Percentiles rank a stretch among this genome's conserved stretches.
These are phyloP conservation scores for Aphanocladium album DNA, from an alignment of 2,329 filamentous ascomycete genomes.

Conservation along the genomic window DNA sequence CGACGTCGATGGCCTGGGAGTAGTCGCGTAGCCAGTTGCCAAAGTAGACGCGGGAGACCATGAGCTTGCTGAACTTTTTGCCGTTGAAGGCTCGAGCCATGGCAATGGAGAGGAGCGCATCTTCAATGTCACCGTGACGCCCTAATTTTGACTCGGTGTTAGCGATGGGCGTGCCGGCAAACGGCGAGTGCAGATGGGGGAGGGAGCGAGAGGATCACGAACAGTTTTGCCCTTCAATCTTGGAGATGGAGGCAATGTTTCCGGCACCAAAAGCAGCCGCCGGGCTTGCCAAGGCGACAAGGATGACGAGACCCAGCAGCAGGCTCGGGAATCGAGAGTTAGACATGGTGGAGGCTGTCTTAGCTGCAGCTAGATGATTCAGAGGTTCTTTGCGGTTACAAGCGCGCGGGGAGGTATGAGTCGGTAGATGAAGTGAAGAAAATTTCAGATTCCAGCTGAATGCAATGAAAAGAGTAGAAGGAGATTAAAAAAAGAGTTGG, in stretches of 20 bases:
- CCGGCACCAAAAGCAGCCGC: constrained; percentile 79
- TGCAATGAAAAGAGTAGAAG: background rate
- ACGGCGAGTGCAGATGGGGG: background rate
- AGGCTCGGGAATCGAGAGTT: constrained; percentile 44
- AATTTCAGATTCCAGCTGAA: background rate
- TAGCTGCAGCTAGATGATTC: too few species aligned
- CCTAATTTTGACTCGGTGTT: constrained; percentile 35
- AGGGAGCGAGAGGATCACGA: constrained; percentile 27
- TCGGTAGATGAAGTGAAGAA: background rate
- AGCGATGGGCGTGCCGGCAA: background rate
- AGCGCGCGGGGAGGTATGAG: constrained; percentile 15
- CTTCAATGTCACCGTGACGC: constrained; percentile 90
- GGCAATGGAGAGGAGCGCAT: constrained; percentile 71
- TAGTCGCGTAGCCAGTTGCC: constrained; percentile 95
- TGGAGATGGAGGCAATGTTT: constrained; percentile 77
- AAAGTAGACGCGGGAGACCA: constrained; percentile 87
- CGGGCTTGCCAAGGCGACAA: constrained; percentile 63
- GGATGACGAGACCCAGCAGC: constrained; percentile 51
- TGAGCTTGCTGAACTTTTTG: constrained; percentile 85
- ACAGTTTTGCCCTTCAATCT: constrained; percentile 81
- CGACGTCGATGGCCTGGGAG: constrained; percentile 89
- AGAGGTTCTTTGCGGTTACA: too few species aligned
- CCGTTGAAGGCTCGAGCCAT: constrained; percentile 47
- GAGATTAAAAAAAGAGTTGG: constrained; percentile 13
- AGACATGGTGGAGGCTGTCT: constrained; percentile 36